Conservation (phyloP, 805 yeast genomes). For the Hanseniaspora guilliermondii region DNA sequence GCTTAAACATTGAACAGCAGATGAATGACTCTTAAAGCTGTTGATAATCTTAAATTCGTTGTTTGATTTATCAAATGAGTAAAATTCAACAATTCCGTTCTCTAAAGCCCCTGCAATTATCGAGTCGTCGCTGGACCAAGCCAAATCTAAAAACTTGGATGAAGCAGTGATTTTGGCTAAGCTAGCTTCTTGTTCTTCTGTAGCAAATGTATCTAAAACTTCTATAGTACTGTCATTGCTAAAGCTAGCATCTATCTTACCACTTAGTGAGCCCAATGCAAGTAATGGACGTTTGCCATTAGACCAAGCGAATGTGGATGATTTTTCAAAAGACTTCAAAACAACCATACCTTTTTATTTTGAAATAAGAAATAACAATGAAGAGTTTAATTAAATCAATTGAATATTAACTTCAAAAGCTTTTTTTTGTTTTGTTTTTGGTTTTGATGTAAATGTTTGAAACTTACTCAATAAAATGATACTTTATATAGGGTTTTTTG, state of each 20-base stretch:
- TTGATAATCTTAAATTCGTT: conserved; percentile 32
- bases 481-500: no score
- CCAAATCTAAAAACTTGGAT: conserved; percentile 63
- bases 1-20: conserved; percentile 57
- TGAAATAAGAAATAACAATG: background rate
- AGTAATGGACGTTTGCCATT: conserved; percentile 57
- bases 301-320: conserved; percentile 97
- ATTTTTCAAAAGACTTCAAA: conserved; percentile 66
- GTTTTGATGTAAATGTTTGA: no score
- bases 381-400: background rate
- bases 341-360: conserved; percentile 47
- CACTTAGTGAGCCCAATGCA: conserved; percentile 91
- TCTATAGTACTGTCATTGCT: conserved; percentile 67
- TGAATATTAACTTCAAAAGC: background rate
- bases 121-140: conserved; percentile 56
- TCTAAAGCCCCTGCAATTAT: conserved; percentile 85
- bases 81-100: conserved; percentile 64
- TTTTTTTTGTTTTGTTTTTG: background rate
- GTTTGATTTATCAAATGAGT: conserved; percentile 38
- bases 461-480: no score
- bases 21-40: conserved; percentile 46
- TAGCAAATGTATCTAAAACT: conserved; percentile 45
- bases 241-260: conserved; percentile 83
- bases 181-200: conserved; percentile 31
- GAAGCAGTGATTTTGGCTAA: conserved; percentile 31